phyloP scores from a whole-genome alignment of 2,329 filamentous ascomycete genomes.

The Fusarium sp. region DNA sequence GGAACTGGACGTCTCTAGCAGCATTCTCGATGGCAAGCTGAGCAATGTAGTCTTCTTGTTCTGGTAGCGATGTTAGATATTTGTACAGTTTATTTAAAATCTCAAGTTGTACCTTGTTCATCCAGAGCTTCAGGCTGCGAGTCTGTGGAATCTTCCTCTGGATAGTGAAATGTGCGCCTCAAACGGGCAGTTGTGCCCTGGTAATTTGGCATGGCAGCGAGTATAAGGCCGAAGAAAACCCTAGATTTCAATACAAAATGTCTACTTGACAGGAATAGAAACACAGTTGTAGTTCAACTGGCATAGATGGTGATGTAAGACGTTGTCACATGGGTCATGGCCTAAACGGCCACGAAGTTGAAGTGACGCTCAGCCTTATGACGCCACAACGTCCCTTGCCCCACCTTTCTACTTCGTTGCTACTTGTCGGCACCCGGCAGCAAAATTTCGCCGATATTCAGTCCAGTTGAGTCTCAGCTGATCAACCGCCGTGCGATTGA shows the following conservation, averaged over 20 bases:
- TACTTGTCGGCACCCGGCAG: conserved; percentile 40
- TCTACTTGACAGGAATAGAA: not conserved
- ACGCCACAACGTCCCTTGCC: conserved; percentile 43
- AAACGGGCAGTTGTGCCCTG: conserved; percentile 67
- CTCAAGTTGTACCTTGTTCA: conserved; percentile 73
- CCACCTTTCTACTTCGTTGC: conserved; percentile 16
- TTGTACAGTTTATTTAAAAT: not conserved
- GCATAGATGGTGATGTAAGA: conserved; percentile 15
- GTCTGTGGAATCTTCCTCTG: conserved; percentile 67
- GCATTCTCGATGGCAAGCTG: conserved; percentile 68
- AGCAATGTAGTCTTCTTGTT: conserved; percentile 75
- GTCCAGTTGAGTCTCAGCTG: conserved; percentile 43
- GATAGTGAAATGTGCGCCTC: conserved; percentile 83
- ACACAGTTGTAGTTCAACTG: not conserved
- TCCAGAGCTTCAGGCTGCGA: conserved; percentile 74
- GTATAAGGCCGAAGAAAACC: not conserved
- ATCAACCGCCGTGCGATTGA: conserved; percentile 21
- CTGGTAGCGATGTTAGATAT: conserved; percentile 52
- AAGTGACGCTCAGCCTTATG: conserved; percentile 48
- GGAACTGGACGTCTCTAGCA: conserved; percentile 69
- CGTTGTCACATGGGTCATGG: conserved; percentile 39
- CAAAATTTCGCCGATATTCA: conserved; percentile 48
- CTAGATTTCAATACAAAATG: not conserved
- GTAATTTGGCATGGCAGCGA: conserved; percentile 44
- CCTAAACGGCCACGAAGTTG: conserved; percentile 17